A percentile compares a stretch with the other conserved stretches of the same genome.
Conservation (phyloP, 1,139 yeast species). For the Yamadazyma atmosphaerica region DNA sequence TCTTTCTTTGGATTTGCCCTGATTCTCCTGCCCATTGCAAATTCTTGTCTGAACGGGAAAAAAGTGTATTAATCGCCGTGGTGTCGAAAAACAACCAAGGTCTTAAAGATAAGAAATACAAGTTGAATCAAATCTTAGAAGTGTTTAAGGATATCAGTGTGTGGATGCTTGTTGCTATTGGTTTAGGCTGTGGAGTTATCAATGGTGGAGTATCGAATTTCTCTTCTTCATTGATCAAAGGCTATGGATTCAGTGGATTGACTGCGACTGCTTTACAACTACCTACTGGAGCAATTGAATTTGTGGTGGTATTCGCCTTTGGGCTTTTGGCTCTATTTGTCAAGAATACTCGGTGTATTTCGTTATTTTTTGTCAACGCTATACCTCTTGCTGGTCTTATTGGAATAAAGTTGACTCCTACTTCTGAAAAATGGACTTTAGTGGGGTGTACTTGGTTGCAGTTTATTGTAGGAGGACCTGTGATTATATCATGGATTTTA, state of each 20-base stretch:
- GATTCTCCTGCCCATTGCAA: constrained; percentile 44
- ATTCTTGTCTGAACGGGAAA: constrained; percentile 40
- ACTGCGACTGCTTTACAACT: constrained; percentile 27
- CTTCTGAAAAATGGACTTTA: constrained; percentile 22
- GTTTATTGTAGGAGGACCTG: constrained; percentile 32
- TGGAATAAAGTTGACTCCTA: constrained; percentile 22
- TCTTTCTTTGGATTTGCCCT: constrained; percentile 31
- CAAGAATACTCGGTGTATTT: constrained; percentile 19
- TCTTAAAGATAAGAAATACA: constrained; percentile 21
- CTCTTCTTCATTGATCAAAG: constrained; percentile 25
- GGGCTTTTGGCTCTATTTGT: constrained; percentile 23
- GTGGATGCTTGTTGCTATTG: constrained; percentile 27
- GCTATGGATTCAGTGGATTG: constrained; percentile 27
- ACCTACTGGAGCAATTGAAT: constrained; percentile 34
- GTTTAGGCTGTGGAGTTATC: constrained; percentile 25
- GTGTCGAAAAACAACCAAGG: constrained; percentile 29
- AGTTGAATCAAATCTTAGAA: constrained; percentile 22
- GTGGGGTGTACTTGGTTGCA: constrained; percentile 39
- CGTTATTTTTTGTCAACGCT: constrained; percentile 20
- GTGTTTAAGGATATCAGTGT: constrained; percentile 26
- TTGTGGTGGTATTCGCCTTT: constrained; percentile 28
- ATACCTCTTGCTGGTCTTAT: constrained; percentile 26
- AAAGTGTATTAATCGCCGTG: constrained; percentile 21
- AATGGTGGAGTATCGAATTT: constrained; percentile 33
- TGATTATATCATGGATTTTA: constrained; percentile 31